phyloP scores from a whole-genome alignment of 2,329 filamentous ascomycete genomes.

The Botrytis squamosa region DNA sequence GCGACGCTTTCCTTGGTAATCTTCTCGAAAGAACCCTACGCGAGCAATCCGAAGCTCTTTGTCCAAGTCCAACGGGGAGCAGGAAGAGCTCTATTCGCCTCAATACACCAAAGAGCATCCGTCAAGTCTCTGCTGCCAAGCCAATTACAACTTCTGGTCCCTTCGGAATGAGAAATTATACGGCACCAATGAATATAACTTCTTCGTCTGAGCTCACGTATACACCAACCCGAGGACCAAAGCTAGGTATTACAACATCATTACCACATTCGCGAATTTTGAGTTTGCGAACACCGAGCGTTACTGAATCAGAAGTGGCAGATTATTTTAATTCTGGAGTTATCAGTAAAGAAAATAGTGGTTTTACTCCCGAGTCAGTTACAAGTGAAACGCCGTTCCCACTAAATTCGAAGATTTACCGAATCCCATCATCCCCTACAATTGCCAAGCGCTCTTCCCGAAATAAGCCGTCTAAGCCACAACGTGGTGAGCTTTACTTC shows the following conservation, averaged over 20 bases:
- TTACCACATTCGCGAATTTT: conserved; percentile 11
- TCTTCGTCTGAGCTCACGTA: conserved; percentile 3
- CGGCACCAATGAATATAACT: background rate
- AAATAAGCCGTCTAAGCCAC: conserved; percentile 7
- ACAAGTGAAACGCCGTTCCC: background rate
- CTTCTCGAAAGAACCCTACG: conserved; percentile 33
- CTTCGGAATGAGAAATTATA: background rate
- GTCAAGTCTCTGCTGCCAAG: background rate
- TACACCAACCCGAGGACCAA: conserved; percentile 17
- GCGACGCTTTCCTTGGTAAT: conserved; percentile 28
- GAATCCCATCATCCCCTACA: conserved; percentile 18
- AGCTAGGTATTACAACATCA: background rate
- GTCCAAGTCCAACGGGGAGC: conserved; percentile 23
- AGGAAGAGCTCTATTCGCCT: conserved; percentile 8
- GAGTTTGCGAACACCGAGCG: conserved; percentile 11
- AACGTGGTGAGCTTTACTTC: conserved; percentile 17
- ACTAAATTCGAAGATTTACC: conserved; percentile 19
- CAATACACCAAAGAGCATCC: conserved; percentile 10
- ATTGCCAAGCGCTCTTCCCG: conserved; percentile 14
- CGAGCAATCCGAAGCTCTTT: conserved; percentile 30
- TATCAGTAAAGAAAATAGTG: conserved; percentile 11
- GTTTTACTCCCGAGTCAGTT: conserved; percentile 13
- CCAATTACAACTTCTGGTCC: background rate
- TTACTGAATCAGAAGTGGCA: background rate
- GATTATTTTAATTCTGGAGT: background rate